Base-by-base conservation (phyloP, 176 grass and related monocot genomes). In the Aegilops longissima region DNA sequence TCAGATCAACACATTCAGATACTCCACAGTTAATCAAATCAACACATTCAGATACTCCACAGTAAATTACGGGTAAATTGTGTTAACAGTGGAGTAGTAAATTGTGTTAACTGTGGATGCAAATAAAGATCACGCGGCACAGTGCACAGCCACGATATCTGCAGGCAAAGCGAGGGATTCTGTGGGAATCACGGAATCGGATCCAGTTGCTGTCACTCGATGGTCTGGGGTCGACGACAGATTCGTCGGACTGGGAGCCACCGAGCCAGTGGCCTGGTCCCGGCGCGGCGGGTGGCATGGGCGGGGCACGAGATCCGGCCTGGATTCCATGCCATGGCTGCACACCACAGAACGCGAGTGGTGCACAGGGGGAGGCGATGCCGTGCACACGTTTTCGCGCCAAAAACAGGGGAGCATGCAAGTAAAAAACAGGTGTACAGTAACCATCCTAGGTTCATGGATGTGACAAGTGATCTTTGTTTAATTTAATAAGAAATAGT, bases 231-330 rank as follows among this genome's bases (percentile, higher is more conserved):
- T 45, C 29, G 35, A 44, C 36, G 61, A 76, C 70, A 12, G 78
- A 64, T 83, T 78, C 88, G 27, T 21, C 70, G 70, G 70, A 47
- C 5, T 14, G n/a, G 2, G 33, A n/a, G 69, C 82, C 33, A 34
- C 31, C 31, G 4, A 34, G 34, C 36, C 35, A 80, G 82, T 89
- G 67, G 82, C 3, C 33, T 84, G 38, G 54, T 84, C 87, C 81
- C 87, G 39, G 30, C 6, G 10, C 74, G 38, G 29, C 13, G 16
- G 62, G 12, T 47, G 38, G 78, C 36, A 38, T 38, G 36, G 36
- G 6, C 36, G 6, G 36, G 35, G 36, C 36, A 38, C 36, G 36
- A 38, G 6, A 38, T 38, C 36, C 36, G 36, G 36, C 36, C 36
- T 8, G 78, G 88, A 82, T 90, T 86, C 79, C 5, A 1, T 16